Evolutionary conservation across 352 stramenopile genomes (phyloP), one percentile per base, ranked within the genome.

Genomic region (Pythium aquatile): DNA sequence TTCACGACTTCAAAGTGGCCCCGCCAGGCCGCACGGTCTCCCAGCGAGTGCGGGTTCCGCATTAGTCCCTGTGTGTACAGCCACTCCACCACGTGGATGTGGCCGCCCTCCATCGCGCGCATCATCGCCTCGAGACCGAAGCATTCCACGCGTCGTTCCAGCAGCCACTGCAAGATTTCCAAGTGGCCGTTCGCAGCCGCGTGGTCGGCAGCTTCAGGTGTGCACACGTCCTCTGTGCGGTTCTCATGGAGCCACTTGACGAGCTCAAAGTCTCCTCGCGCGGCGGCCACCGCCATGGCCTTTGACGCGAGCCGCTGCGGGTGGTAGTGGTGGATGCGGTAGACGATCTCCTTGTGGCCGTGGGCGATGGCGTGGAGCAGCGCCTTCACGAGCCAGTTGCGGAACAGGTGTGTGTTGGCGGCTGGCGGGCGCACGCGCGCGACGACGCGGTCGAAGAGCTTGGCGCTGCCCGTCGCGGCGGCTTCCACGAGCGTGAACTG

Each of bases 1-100:
- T 63, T 26, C 26, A 72, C 68, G 48, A 75, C 65, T 5, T 72
- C 68, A n/a, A 60, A 66, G 51, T 75, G 62, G 47, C 68, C 68
- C 17, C 55, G 29, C 42, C 59, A 64, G 9, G 65, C 56, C 7
- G 69, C 69, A 7, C 55, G 53, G 39, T 69, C 65, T 2, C 66
- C 63, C 7, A 65, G 49, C 4, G 49, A 30, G 32, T 46, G 49
- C 3, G 69, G 68, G 37, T 60, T 54, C 11, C 65, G 54, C 55
- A 66, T 55, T 16, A 66, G 47, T 14, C 59, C 51, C 10, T 67
- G 28, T 1, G 49, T 26, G 52, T 70, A 62, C 5, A 67, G 29
- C 48, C 58, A 71, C 24, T 69, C 61, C 16, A 66, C 65, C 3
- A 75, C 47, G 17, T 69, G 55, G 17, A 70, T 44, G 56, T 73